Evolutionary conservation across 148 eudicot genomes (phyloP).

Genomic region (Linanthus parryae): DNA sequence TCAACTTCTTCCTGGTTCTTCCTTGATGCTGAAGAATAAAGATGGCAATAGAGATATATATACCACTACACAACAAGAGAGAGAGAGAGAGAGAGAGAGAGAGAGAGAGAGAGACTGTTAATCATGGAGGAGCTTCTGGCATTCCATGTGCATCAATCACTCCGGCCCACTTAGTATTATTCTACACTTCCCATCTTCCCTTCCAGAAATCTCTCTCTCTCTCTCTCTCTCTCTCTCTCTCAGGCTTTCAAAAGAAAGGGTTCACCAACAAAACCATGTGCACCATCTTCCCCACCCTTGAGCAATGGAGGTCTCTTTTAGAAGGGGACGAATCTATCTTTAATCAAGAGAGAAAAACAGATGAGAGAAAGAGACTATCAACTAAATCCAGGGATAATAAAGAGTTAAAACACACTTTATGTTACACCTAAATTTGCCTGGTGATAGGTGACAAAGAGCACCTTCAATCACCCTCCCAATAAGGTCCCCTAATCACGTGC

Average conservation of each 20-base stretch:
- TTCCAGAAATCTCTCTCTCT: slow-evolving; percentile 16
- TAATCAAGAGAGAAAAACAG: slow-evolving; percentile 8
- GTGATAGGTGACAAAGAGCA: slow-evolving; percentile 26
- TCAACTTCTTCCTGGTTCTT: slow-evolving; percentile 7
- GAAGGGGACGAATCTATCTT: slow-evolving; percentile 39
- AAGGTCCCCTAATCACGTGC: slow-evolving; percentile 36
- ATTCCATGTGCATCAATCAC: slow-evolving; percentile 73
- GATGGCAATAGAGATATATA: slow-evolving; percentile 9
- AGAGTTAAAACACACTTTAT: slow-evolving; percentile 9
- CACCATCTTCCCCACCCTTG: slow-evolving; percentile 32
- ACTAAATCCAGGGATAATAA: slow-evolving; percentile 19
- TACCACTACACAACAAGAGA: slow-evolving; percentile 12
- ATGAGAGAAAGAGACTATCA: slow-evolving; percentile 15
- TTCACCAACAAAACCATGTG: slow-evolving; percentile 36
- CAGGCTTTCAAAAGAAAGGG: too few species aligned
- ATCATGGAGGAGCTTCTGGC: slow-evolving; percentile 45
- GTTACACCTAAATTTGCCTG: slow-evolving; percentile 24
- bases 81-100: slow-evolving; percentile 19
- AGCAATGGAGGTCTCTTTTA: slow-evolving; percentile 15
- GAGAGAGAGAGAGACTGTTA: slow-evolving; percentile 15
- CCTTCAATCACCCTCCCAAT: slow-evolving; percentile 5
- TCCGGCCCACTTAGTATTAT: slow-evolving; percentile 56
- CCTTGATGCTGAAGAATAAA: slow-evolving; percentile 8
- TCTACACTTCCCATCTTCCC: slow-evolving; percentile 39
- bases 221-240: slow-evolving; percentile 22